These are phyloP conservation scores for Pleurotus citrinopileatus DNA, from an alignment of 768 basidiomycete species.

Conservation along the genomic window DNA sequence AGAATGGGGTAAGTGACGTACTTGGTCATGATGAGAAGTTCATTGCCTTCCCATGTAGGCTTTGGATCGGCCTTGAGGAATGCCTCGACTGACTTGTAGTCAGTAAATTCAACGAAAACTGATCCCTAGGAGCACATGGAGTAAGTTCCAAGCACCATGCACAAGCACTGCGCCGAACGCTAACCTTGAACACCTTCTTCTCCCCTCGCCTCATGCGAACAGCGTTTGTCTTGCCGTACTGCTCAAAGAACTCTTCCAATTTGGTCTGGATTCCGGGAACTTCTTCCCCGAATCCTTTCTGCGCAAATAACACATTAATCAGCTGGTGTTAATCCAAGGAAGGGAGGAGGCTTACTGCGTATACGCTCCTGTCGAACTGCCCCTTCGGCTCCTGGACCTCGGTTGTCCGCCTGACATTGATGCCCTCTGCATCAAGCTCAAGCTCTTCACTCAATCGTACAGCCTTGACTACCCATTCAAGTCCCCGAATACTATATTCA, in stretches of 20 bases:
- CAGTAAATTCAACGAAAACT: slow-evolving; percentile 88
- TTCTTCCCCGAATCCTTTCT: slow-evolving; percentile 89
- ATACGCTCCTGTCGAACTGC: slow-evolving; percentile 81
- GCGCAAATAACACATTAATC: not conserved
- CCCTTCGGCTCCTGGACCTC: slow-evolving; percentile 76
- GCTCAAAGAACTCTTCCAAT: slow-evolving; percentile 77
- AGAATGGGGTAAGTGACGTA: slow-evolving; percentile 28
- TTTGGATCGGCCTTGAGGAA: slow-evolving; percentile 84
- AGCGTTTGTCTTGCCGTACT: slow-evolving; percentile 75
- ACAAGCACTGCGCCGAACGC: not conserved
- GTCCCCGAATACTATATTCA: slow-evolving; percentile 57
- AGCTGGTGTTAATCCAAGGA: not conserved
- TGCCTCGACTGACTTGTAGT: slow-evolving; percentile 60
- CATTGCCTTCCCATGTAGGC: slow-evolving; percentile 73
- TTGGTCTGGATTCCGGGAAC: slow-evolving; percentile 61
- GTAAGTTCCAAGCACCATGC: not conserved
- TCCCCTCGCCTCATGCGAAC: slow-evolving; percentile 88
- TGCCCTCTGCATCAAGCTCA: slow-evolving; percentile 71
- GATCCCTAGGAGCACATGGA: slow-evolving; percentile 55
- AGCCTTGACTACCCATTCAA: slow-evolving; percentile 69
- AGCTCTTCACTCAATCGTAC: slow-evolving; percentile 54
- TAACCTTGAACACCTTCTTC: slow-evolving; percentile 85
- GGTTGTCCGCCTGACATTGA: slow-evolving; percentile 71
- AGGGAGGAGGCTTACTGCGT: slow-evolving; percentile 63
- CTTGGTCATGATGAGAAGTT: slow-evolving; percentile 88